Evolutionary conservation across 805 yeast species (phyloP).

Genomic region (Candida easanensis): DNA sequence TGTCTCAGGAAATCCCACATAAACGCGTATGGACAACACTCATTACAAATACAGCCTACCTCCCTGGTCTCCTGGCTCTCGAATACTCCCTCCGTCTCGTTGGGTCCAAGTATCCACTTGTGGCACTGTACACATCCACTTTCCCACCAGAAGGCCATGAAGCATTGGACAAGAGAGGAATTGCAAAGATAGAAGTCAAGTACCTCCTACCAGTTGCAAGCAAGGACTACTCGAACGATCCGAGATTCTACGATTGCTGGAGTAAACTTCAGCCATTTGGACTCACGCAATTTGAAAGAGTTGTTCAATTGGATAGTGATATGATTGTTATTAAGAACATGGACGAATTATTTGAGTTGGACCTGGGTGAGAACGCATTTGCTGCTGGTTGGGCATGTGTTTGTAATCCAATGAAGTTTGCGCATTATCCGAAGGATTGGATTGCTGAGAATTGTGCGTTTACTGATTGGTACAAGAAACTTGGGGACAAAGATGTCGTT

Average conservation of each 20-base stretch:
- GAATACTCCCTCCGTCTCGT: conserved; percentile 43
- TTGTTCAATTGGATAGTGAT: conserved; percentile 56
- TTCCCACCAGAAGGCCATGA: conserved; percentile 41
- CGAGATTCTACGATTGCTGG: conserved; percentile 61
- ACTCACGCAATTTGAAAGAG: conserved; percentile 47
- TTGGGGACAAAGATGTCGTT: conserved; percentile 16
- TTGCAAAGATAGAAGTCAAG: conserved; percentile 39
- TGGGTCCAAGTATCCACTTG: conserved; percentile 47
- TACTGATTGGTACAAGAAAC: conserved; percentile 34
- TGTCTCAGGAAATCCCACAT: conserved; percentile 5
- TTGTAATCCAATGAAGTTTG: conserved; percentile 51
- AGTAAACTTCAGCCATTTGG: conserved; percentile 56
- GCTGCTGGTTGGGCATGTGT: conserved; percentile 64
- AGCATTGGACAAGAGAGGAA: conserved; percentile 37
- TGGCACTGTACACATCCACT: conserved; percentile 51
- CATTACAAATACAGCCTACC: conserved; percentile 48
- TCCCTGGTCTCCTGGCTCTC: conserved; percentile 50
- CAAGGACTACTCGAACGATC: conserved; percentile 47
- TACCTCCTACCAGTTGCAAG: conserved; percentile 41
- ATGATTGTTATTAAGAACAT: conserved; percentile 55
- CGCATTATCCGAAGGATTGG: conserved; percentile 57
- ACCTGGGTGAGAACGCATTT: conserved; percentile 38
- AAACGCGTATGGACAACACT: conserved; percentile 51
- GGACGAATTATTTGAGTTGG: conserved; percentile 56
- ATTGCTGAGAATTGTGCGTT: conserved; percentile 47